Conservation (phyloP, 108 stramenopile species). For the Nannochloropsis salina region DNA sequence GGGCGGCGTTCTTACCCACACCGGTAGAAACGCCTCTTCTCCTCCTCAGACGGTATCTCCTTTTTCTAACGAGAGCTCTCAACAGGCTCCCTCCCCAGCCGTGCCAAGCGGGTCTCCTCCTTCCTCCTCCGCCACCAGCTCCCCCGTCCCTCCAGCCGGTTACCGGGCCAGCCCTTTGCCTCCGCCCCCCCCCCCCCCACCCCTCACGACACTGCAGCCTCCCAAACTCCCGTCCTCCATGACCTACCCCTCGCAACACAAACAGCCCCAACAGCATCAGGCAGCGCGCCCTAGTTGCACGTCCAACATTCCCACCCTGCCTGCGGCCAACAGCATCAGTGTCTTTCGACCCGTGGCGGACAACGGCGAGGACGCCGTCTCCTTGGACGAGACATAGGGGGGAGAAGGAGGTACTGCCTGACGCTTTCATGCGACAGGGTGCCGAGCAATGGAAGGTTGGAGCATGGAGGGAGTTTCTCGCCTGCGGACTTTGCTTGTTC, state of each 20-base stretch:
- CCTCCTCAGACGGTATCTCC: background rate
- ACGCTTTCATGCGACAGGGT: too few species aligned
- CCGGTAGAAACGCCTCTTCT: background rate
- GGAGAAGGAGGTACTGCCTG: background rate
- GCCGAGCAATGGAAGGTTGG: too few species aligned
- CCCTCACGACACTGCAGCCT: background rate
- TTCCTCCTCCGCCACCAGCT: background rate
- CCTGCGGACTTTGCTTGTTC: too few species aligned
- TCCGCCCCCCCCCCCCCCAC: background rate
- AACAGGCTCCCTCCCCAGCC: too few species aligned
- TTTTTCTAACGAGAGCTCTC: background rate
- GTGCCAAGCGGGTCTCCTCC: background rate
- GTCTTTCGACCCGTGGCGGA: background rate
- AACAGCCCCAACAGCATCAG: background rate
- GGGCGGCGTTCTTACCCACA: background rate
- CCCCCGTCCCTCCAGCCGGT: background rate
- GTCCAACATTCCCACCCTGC: background rate
- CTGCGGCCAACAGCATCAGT: background rate
- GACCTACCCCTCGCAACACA: background rate
- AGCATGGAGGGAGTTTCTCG: too few species aligned
- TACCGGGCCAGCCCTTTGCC: background rate
- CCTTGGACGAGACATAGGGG: background rate
- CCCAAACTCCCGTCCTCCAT: slow-evolving; percentile 17
- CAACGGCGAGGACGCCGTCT: background rate
- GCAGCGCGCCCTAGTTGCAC: background rate